Conservation (phyloP, 345 rosid genomes). For the Salix udensis region DNA sequence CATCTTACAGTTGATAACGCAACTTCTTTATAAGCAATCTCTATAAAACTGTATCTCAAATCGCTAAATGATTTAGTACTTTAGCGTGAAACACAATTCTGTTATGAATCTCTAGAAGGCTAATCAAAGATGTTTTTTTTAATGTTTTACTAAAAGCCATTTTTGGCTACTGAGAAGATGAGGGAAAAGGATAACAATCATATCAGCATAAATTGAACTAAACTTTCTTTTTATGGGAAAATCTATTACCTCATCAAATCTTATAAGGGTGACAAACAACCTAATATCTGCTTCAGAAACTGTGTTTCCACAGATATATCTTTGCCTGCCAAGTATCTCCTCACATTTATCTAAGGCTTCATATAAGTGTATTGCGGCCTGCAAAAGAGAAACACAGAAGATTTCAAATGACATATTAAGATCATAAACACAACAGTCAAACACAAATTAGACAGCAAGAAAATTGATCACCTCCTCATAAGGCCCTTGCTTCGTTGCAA, state of each 20-base stretch:
- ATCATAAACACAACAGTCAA: background rate
- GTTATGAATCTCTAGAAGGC: no score
- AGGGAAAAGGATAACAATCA: no score
- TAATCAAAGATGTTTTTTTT: no score
- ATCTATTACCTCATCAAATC: conserved; percentile 80
- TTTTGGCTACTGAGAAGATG: no score
- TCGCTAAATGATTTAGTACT: no score
- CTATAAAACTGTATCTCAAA: no score
- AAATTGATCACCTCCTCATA: conserved; percentile 38
- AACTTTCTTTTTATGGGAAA: background rate
- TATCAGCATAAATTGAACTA: no score
- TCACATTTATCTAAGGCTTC: conserved; percentile 80
- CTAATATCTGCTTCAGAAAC: conserved; percentile 73
- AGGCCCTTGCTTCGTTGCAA: conserved; percentile 47
- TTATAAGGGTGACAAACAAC: conserved; percentile 76
- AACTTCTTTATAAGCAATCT: no score
- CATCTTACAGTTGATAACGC: no score
- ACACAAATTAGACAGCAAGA: background rate
- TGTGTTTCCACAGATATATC: conserved; percentile 65
- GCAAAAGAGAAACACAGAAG: conserved; percentile 1
- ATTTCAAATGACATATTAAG: background rate
- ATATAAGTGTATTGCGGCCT: conserved; percentile 68
- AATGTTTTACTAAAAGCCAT: no score
- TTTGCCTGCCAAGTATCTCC: conserved; percentile 57
- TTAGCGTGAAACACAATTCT: no score